These are phyloP conservation scores for Mrakia hoshinonis DNA, from an alignment of 768 basidiomycete species.

Conservation along the genomic window DNA sequence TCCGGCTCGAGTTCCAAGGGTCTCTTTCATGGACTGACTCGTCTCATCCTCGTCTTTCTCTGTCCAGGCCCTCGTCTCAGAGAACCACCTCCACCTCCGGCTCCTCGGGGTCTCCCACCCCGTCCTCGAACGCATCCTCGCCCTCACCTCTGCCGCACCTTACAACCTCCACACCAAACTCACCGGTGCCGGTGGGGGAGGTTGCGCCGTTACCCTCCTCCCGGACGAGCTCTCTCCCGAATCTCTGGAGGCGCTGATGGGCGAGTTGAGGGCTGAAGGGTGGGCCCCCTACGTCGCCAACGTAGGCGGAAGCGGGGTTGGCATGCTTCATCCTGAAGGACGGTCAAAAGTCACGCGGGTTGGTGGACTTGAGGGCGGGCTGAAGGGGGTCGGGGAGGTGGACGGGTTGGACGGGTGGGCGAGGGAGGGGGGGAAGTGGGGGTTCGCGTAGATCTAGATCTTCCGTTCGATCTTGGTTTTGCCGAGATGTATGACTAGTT, in stretches of 20 bases:
- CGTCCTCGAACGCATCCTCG: conserved; percentile 67
- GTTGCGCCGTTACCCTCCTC: conserved; percentile 91
- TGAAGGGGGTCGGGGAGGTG: neutral
- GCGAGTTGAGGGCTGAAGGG: conserved; percentile 52
- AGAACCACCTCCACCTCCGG: conserved; percentile 80
- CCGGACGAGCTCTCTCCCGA: conserved; percentile 76
- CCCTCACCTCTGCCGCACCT: conserved; percentile 55
- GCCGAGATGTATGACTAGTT: too few relatives aligned
- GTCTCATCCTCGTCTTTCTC: neutral
- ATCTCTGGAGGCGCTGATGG: conserved; percentile 53
- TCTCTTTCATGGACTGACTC: neutral
- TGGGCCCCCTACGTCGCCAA: conserved; percentile 82
- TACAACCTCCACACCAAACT: conserved; percentile 74
- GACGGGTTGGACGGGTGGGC: conserved; percentile 20
- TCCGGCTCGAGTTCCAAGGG: neutral
- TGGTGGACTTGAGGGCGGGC: neutral
- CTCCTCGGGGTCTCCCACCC: conserved; percentile 86
- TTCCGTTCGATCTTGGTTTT: too few relatives aligned
- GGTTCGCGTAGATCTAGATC: conserved; percentile 21
- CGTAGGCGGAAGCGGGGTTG: conserved; percentile 87
- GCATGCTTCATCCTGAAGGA: conserved; percentile 45
- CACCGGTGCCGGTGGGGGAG: conserved; percentile 95
- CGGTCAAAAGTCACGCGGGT: neutral
- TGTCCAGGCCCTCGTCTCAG: conserved; percentile 64
- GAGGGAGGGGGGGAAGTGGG: conserved; percentile 2